Percentiles rank a stretch among this genome's conserved stretches.
Conservation (phyloP, 164 flowering plant genomes). For the Cinnamomum micranthum region DNA sequence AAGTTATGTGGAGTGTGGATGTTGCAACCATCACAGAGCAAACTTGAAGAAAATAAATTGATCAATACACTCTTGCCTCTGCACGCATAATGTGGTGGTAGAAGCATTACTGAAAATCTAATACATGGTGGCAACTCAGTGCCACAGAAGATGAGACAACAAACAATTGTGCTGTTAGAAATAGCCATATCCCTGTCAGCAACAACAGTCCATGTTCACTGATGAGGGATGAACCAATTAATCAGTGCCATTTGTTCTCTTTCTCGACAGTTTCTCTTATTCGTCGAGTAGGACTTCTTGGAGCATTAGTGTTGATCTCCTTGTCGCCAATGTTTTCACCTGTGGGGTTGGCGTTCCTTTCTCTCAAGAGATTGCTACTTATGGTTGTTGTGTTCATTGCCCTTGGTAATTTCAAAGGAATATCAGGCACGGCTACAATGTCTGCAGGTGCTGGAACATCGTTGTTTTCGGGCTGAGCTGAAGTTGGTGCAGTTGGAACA, state of each 20-base stretch:
- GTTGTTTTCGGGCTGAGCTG: constrained; percentile 25
- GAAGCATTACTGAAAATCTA: not conserved
- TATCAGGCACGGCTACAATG: constrained; percentile 23
- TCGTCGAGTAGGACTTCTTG: constrained; percentile 41
- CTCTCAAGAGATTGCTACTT: constrained; percentile 51
- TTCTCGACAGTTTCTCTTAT: constrained; percentile 51
- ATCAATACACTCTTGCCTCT: no score
- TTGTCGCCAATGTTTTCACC: constrained; percentile 32
- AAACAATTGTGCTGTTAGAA: constrained; percentile 1
- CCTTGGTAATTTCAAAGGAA: constrained; percentile 63
- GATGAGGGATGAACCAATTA: not conserved
- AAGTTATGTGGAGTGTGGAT: no score
- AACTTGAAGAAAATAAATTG: no score
- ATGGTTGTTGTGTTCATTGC: constrained; percentile 59
- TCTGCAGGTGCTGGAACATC: constrained; percentile 34
- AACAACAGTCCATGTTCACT: not conserved
- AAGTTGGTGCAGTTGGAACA: constrained; percentile 47
- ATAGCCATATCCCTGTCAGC: not conserved
- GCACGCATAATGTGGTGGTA: no score
- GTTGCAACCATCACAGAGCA: no score
- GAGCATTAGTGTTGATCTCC: constrained; percentile 25
- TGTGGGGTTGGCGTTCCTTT: constrained; percentile 52
- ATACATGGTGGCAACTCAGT: no score
- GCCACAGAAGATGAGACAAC: not conserved
- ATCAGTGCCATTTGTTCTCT: constrained; percentile 44